Evolutionary conservation across 2,329 filamentous ascomycete genomes (phyloP), one percentile per base, ranked within the genome.

Genomic region (Xylaria digitata): DNA sequence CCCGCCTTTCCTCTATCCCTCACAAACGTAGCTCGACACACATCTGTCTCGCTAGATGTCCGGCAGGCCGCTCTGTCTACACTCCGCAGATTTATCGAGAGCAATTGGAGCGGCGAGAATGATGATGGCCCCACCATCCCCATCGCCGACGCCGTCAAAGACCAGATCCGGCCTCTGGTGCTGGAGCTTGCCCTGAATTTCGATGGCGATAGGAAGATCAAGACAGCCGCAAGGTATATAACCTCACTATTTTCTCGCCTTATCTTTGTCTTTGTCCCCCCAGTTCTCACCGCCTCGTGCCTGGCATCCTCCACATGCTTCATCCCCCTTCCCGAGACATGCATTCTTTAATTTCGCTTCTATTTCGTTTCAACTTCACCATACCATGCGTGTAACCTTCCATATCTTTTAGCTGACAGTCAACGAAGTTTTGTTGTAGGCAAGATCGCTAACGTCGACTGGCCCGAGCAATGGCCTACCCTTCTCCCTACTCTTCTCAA

Each of bases 361-460:
- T 52, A 15, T 32, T 19, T 30, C 37, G n/a, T 13, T 1, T 46
- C 9, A 48, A 40, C 37, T 65, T 26, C 26, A 26, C 26, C 26
- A 26, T 26, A 26, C 26, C 26, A 26, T 26, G 26, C 26, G 26
- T 26, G 5, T 26, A 26, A 5, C 26, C 37, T 23, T 23, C 21
- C 11, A 9, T 52, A 15, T 50, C n/a, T 34, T 58, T 7, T 60
- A 15, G 48, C 65, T 72, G 19, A 70, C 68, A 32, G 23, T 15
- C 19, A 17, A 43, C 37, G 19, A 65, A 61, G 88, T 78, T 89
- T 86, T 72, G 87, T 91, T 5, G 93, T 97, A 69, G 95, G 94
- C 83, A 98, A 97, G 82, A 97, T 99, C 73, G 96, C 96, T 63
- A 91, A 90, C 70, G 88, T 90, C 75, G 96, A 99, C 82, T 98